Evolutionary conservation across 2,329 filamentous ascomycete genomes (phyloP).

Genomic region (Phialocephala subalpina): DNA sequence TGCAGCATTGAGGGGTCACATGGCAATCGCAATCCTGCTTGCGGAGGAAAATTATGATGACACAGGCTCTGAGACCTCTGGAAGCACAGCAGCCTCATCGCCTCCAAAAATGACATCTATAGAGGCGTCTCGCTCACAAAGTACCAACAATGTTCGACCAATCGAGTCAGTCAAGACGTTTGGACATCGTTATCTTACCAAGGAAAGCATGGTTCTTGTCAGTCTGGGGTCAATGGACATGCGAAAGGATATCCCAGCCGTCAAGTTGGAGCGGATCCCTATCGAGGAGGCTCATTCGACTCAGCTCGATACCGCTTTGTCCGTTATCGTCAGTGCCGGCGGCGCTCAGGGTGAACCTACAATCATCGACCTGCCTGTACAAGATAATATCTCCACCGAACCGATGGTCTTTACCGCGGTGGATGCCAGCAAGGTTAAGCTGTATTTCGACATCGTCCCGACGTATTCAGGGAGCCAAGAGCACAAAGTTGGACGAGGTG

Average conservation of each 20-base stretch:
- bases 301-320: slow-evolving; percentile 92
- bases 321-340: slow-evolving; percentile 86
- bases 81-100: slow-evolving; percentile 45
- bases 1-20: slow-evolving; percentile 87
- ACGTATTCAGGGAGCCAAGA: slow-evolving; percentile 93
- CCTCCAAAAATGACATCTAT: slow-evolving; percentile 66
- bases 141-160: slow-evolving; percentile 56
- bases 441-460: slow-evolving; percentile 93
- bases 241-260: slow-evolving; percentile 80
- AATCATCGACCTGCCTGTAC: slow-evolving; percentile 89
- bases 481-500: slow-evolving; percentile 86
- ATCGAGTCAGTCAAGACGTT: slow-evolving; percentile 92
- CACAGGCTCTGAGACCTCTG: slow-evolving; percentile 42
- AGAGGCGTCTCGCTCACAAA: slow-evolving; percentile 61
- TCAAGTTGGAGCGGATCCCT: slow-evolving; percentile 88
- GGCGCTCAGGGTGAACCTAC: slow-evolving; percentile 88
- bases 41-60: slow-evolving; percentile 49
- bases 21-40: slow-evolving; percentile 78
- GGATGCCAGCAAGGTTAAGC: slow-evolving; percentile 82
- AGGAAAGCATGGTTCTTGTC: slow-evolving; percentile 89
- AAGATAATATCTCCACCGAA: slow-evolving; percentile 93
- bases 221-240: slow-evolving; percentile 96
- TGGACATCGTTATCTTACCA: slow-evolving; percentile 91
- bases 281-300: slow-evolving; percentile 89
- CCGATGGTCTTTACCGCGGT: slow-evolving; percentile 87